phyloP scores from a whole-genome alignment of 257 asterid genomes.

The Solanum habrochaites region DNA sequence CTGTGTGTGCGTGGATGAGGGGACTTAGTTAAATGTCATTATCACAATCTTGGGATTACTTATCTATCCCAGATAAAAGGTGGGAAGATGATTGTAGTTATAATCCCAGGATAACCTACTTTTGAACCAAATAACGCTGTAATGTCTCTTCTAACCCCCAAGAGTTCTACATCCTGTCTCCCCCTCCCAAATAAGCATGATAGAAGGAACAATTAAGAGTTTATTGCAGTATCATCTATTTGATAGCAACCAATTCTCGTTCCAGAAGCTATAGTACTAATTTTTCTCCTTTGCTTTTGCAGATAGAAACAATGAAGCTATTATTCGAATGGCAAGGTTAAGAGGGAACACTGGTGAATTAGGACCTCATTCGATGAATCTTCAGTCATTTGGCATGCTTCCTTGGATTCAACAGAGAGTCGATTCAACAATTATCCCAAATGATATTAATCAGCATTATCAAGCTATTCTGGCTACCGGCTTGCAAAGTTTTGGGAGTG shows the following conservation, averaged over 20 bases:
- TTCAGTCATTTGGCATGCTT: slow-evolving; percentile 57
- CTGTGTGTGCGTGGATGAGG: neutral
- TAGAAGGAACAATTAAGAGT: neutral
- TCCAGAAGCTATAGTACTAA: neutral
- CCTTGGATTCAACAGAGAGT: slow-evolving; percentile 88
- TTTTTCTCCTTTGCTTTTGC: slow-evolving; percentile 6
- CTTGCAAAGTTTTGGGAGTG: slow-evolving; percentile 47
- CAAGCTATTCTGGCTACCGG: slow-evolving; percentile 74
- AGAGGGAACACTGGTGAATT: slow-evolving; percentile 69
- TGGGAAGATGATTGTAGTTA: neutral
- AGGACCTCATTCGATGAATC: slow-evolving; percentile 58
- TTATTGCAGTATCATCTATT: neutral
- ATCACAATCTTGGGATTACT: neutral
- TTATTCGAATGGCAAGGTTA: slow-evolving; percentile 76
- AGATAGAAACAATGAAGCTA: slow-evolving; percentile 61
- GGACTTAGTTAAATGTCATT: no score
- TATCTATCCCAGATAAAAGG: neutral
- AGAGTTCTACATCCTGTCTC: neutral
- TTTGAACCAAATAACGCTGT: neutral
- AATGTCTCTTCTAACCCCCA: neutral
- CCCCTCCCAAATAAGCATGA: neutral
- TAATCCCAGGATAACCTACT: neutral
- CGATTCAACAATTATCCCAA: slow-evolving; percentile 50
- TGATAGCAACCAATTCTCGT: neutral
- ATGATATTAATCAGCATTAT: slow-evolving; percentile 70